Percentiles rank a stretch among this genome's conserved stretches.
These are phyloP conservation scores for Verticillium nubilum DNA, from an alignment of 2,329 filamentous ascomycete genomes.

Conservation along the genomic window DNA sequence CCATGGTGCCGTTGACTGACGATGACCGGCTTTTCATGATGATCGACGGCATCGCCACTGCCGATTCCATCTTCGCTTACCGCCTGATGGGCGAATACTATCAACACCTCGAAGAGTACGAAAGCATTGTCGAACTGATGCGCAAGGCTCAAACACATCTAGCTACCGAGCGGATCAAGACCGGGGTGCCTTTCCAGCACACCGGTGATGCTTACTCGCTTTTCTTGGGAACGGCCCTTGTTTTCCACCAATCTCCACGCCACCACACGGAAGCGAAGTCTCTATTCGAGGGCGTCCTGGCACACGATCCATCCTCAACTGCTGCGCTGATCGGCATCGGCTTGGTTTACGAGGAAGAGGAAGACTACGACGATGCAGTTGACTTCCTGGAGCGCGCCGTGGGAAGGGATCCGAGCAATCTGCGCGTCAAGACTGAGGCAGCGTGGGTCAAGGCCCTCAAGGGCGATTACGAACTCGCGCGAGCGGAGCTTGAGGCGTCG, in stretches of 20 bases:
- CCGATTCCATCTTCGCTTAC: slow-evolving; percentile 74
- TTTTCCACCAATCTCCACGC: slow-evolving; percentile 84
- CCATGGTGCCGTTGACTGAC: slow-evolving; percentile 56
- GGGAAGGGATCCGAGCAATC: slow-evolving; percentile 64
- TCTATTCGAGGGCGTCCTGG: slow-evolving; percentile 79
- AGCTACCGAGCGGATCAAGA: slow-evolving; percentile 55
- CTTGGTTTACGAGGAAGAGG: slow-evolving; percentile 86
- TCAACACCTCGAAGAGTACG: slow-evolving; percentile 76
- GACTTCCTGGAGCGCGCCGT: slow-evolving; percentile 75
- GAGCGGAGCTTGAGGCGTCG: slow-evolving; percentile 65
- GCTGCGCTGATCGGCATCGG: slow-evolving; percentile 84
- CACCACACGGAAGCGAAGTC: slow-evolving; percentile 82
- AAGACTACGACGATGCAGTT: slow-evolving; percentile 78
- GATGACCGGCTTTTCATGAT: slow-evolving; percentile 80
- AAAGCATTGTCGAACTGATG: slow-evolving; percentile 73
- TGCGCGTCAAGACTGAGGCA: slow-evolving; percentile 76
- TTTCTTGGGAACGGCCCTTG: slow-evolving; percentile 78
- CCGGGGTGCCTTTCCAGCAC: slow-evolving; percentile 63
- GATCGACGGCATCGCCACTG: slow-evolving; percentile 62
- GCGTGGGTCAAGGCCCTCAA: slow-evolving; percentile 88
- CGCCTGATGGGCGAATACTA: slow-evolving; percentile 81
- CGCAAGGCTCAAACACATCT: slow-evolving; percentile 65
- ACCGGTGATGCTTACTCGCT: slow-evolving; percentile 70
- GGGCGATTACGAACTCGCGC: slow-evolving; percentile 65
- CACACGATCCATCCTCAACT: slow-evolving; percentile 70